Percentiles rank a stretch among this genome's conserved stretches.
Evolutionary conservation across 352 stramenopile species (phyloP).

Genomic region (Globisporangium cylindrosporum): DNA sequence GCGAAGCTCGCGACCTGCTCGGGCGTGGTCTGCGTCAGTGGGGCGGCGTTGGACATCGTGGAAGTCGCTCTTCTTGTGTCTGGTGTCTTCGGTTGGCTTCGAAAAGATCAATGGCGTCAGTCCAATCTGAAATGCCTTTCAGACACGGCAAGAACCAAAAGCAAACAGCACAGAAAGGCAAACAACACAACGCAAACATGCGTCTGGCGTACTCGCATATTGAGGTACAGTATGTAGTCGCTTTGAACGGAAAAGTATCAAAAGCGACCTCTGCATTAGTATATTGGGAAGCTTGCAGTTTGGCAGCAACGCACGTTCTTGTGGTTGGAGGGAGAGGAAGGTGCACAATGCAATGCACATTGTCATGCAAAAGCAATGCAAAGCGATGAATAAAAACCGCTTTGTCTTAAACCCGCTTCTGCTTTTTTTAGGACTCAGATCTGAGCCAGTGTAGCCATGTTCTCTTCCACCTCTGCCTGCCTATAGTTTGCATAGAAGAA

Average conservation of each 20-base stretch:
- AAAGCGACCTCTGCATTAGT: neutral
- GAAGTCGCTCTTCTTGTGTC: too few relatives aligned
- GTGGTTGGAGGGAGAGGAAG: too few relatives aligned
- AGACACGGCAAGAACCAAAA: neutral
- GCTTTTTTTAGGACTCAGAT: neutral
- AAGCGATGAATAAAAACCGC: too few relatives aligned
- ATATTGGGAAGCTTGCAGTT: too few relatives aligned
- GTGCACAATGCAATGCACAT: too few relatives aligned
- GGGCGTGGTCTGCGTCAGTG: conserved; percentile 70
- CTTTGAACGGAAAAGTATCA: too few relatives aligned
- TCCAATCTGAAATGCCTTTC: neutral
- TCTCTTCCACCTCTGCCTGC: neutral
- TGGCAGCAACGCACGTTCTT: too few relatives aligned
- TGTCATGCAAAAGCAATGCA: too few relatives aligned
- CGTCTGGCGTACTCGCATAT: neutral
- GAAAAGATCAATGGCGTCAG: neutral
- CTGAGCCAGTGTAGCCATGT: neutral
- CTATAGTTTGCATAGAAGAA: too few relatives aligned
- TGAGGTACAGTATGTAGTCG: neutral
- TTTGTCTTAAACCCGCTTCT: too few relatives aligned
- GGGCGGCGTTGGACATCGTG: conserved; percentile 29
- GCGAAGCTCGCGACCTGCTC: conserved; percentile 70
- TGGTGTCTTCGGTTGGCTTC: conserved; percentile 6
- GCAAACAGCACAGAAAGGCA: neutral
- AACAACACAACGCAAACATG: neutral